phyloP scores from a whole-genome alignment of 78 protist genomes.

The slime mould (Dictyostelium discoideum) region dicty_2.7 NC_007090.3:1542501-1543000 shows the following conservation, averaged over 20 bases:
- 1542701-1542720: too few relatives aligned
- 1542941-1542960: background rate
- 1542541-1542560: slow-evolving; percentile 80
- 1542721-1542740: too few relatives aligned
- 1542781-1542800: too few relatives aligned
- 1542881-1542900: too few relatives aligned
- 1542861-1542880: too few relatives aligned
- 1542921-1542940: too few relatives aligned
- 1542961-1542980: slow-evolving; percentile 89
- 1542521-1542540: slow-evolving; percentile 54
- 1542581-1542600: slow-evolving; percentile 86
- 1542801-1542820: too few relatives aligned
- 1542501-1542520: background rate
- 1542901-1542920: too few relatives aligned
- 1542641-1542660: slow-evolving; percentile 84
- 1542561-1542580: slow-evolving; percentile 90
- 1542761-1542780: too few relatives aligned
- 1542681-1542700: background rate
- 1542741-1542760: too few relatives aligned
- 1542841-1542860: too few relatives aligned
- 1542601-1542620: slow-evolving; percentile 92
- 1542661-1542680: slow-evolving; percentile 90
- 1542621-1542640: slow-evolving; percentile 93
- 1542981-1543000: slow-evolving; percentile 70
- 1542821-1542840: too few relatives aligned